A percentile compares a stretch with the other conserved stretches of the same genome.
Conservation (phyloP, 805 yeast species). For the Metschnikowia aberdeeniae region DNA sequence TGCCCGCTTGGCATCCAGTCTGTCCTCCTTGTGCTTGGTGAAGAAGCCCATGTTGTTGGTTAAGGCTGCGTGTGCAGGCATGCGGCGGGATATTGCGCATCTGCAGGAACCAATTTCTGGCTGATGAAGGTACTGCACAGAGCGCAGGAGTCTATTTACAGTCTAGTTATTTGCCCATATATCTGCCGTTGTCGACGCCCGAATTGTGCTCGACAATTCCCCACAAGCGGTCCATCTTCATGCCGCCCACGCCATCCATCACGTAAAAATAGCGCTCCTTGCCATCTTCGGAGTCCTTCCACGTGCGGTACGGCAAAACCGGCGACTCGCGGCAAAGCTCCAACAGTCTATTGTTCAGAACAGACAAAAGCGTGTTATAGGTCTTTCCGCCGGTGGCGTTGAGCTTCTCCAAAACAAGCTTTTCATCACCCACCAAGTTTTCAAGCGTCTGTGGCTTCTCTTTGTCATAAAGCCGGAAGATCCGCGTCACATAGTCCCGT, state of each 20-base stretch:
- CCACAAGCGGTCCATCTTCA: slow-evolving; percentile 82
- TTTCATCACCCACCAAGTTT: slow-evolving; percentile 57
- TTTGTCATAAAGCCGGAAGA: slow-evolving; percentile 65
- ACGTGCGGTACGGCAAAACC: slow-evolving; percentile 27
- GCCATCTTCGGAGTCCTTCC: slow-evolving; percentile 38
- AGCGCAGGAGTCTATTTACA: too few relatives aligned
- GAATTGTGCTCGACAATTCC: slow-evolving; percentile 69
- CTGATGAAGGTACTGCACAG: too few relatives aligned
- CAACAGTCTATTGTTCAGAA: slow-evolving; percentile 35
- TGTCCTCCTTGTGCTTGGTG: slow-evolving; percentile 3
- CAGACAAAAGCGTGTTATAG: slow-evolving; percentile 55
- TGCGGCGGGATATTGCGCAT: too few relatives aligned
- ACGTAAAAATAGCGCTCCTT: slow-evolving; percentile 47
- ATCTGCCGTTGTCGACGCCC: slow-evolving; percentile 67
- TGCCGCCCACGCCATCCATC: slow-evolving; percentile 72
- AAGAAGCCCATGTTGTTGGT: slow-evolving; percentile 2
- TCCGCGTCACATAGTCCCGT: slow-evolving; percentile 63
- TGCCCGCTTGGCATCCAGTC: too few relatives aligned
- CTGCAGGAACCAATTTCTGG: too few relatives aligned
- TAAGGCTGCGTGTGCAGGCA: neutral
- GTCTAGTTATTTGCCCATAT: slow-evolving; percentile 12
- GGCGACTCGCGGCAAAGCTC: slow-evolving; percentile 22
- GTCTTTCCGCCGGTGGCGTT: slow-evolving; percentile 62
- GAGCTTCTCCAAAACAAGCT: slow-evolving; percentile 63
- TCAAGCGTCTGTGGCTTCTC: slow-evolving; percentile 62